These are phyloP conservation scores for Piper betle DNA, from an alignment of 164 flowering plant species.

Conservation along the genomic window DNA sequence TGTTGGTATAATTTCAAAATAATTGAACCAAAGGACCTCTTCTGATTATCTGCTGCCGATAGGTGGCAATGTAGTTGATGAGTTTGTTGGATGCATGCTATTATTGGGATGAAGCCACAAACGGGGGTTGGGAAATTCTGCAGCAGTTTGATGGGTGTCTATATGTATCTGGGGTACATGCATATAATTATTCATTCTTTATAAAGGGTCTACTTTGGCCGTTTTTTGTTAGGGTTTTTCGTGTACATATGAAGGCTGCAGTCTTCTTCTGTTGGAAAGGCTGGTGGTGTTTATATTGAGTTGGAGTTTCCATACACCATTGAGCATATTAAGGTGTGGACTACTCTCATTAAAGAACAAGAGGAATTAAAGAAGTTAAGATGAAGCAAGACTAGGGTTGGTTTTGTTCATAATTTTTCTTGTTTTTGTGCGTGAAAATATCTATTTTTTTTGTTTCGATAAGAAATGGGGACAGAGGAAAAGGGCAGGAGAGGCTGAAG, in stretches of 20 bases:
- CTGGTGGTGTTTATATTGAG: constrained; percentile 1
- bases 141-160: neutral
- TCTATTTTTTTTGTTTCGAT: neutral
- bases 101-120: neutral
- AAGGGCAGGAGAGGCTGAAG: neutral
- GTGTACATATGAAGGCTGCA: neutral
- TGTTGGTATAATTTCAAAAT: neutral
- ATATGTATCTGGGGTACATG: neutral
- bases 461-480: neutral
- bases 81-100: neutral
- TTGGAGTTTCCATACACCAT: neutral
- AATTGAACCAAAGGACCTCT: neutral
- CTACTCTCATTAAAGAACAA: constrained; percentile 1
- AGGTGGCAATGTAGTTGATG: constrained; percentile 1
- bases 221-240: constrained; percentile 1
- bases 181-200: too few species aligned
- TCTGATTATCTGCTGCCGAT: neutral
- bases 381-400: neutral
- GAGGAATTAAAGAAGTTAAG: neutral
- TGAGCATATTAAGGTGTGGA: neutral
- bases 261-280: constrained; percentile 1
- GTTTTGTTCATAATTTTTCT: neutral
- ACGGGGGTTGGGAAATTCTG: neutral
- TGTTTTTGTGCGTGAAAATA: neutral
- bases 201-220: neutral